Conservation (phyloP, 2,329 filamentous ascomycete species). For the Fusarium setosum region DNA sequence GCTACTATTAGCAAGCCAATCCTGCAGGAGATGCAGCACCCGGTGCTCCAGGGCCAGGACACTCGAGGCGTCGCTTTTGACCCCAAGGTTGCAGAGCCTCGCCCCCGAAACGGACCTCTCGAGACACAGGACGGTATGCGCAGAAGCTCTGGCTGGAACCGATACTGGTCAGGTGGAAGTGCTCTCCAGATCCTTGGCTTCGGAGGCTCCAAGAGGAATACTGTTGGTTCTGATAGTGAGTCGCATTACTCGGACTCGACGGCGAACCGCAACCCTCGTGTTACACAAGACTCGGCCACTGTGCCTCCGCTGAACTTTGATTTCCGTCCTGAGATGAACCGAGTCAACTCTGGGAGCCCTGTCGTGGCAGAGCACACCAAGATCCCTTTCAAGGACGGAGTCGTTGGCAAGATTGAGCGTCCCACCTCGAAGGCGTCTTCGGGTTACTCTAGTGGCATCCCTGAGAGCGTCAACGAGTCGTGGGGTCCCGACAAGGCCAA, state of each 20-base stretch:
- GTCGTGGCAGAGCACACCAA: slow-evolving; percentile 71
- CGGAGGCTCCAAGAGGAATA: slow-evolving; percentile 61
- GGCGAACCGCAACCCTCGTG: slow-evolving; percentile 49
- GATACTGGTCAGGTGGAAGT: slow-evolving; percentile 81
- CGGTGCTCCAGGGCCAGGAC: slow-evolving; percentile 51
- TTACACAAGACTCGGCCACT: slow-evolving; percentile 74
- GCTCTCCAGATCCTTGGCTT: slow-evolving; percentile 74
- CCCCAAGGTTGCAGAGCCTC: slow-evolving; percentile 48
- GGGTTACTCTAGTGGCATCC: slow-evolving; percentile 73
- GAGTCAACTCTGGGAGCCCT: slow-evolving; percentile 76
- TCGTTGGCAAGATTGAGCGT: slow-evolving; percentile 71
- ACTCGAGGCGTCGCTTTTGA: slow-evolving; percentile 56
- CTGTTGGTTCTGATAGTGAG: slow-evolving; percentile 65
- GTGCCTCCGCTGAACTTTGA: slow-evolving; percentile 77
- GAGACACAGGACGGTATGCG: slow-evolving; percentile 58
- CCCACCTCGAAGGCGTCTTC: slow-evolving; percentile 62
- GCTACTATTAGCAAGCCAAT: slow-evolving; percentile 71
- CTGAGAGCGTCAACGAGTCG: slow-evolving; percentile 69
- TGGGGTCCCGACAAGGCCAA: slow-evolving; percentile 63
- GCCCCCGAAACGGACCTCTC: slow-evolving; percentile 47
- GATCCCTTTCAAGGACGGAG: slow-evolving; percentile 64
- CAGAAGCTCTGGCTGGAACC: slow-evolving; percentile 80
- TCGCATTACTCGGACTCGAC: slow-evolving; percentile 63
- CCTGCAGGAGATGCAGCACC: slow-evolving; percentile 54
- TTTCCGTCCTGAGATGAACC: slow-evolving; percentile 70